Base-by-base conservation (phyloP, 257 asterid genomes). In the Rehmannia glutinosa region DNA sequence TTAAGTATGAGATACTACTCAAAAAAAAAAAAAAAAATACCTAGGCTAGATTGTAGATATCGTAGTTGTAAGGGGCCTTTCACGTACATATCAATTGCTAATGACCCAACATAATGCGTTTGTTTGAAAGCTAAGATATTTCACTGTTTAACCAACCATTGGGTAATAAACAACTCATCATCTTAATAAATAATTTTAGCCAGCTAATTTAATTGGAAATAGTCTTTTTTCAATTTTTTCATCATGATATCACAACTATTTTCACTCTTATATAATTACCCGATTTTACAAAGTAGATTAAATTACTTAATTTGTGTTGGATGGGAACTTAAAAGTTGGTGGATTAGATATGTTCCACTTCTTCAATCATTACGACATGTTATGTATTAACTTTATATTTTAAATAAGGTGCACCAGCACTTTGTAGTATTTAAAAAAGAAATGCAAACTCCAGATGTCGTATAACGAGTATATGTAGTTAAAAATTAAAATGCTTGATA, bases 101-200 rank as follows among this genome's bases (percentile, higher is more conserved):
- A 61, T 68, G 55, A 68, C 54, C 73, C 56, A 41, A 45, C 69
- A 62, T 62, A 28, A 68, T 27, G 68, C 10, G 72, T 72, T 87
- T 73, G 84, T 82, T 83, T 85, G 65, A 60, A 83, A 76, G 71
- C 82, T 68, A 87, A 77, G 90, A 69, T 54, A 71, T 12, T 45
- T 23, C 49, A 65, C 68, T 72, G n/a, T 64, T 75, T 46, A 78
- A 74, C 80, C 74, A 80, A 62, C 80, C 76, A 30, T 52, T 52
- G 33, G 71, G 38, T 63, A 63, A 47, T 59, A 67, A 68, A 62
- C 64, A 51, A 41, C 58, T 19, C 23, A 39, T 49, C 57, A 20
- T 2, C 28, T 16, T 20, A 46, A 4, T 45, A 51, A 10, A 12
- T 16, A 30, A 16, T 58, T 27, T 7, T 27, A 52, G 33, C 59